Evolutionary conservation across 176 grass and related monocot genomes (phyloP).

Genomic region (Oryza officinalis): DNA sequence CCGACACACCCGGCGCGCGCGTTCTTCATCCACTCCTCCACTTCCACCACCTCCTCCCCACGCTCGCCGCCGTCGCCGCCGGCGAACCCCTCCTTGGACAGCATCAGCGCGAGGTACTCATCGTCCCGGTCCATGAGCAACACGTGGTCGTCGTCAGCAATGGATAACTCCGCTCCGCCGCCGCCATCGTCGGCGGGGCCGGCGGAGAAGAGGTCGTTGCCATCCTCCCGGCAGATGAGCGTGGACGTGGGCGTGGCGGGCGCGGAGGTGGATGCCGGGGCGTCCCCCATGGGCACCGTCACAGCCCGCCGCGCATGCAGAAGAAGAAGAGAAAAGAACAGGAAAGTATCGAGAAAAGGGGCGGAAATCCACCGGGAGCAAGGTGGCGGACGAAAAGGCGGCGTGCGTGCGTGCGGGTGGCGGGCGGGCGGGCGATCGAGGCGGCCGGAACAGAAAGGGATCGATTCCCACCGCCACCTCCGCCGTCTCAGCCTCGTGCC

Average conservation of each 20-base stretch:
- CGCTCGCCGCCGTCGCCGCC: not conserved
- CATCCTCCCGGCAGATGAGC: constrained; percentile 72
- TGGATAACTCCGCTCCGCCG: not conserved
- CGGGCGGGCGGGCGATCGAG: not conserved
- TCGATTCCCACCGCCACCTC: not conserved
- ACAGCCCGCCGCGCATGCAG: constrained; percentile 36
- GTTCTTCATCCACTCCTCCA: constrained; percentile 50
- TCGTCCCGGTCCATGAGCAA: constrained; percentile 54
- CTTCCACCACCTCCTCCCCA: not conserved
- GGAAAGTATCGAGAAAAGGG: not conserved
- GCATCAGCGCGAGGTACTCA: constrained; percentile 64
- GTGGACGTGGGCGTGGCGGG: constrained; percentile 55
- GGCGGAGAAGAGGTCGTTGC: constrained; percentile 41
- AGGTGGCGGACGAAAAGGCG: constrained; percentile 24
- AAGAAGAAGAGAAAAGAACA: not conserved
- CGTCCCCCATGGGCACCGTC: constrained; percentile 45
- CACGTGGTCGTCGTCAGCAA: constrained; percentile 24
- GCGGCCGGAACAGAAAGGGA: constrained; percentile 23
- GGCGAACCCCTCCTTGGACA: constrained; percentile 51
- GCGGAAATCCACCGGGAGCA: constrained; percentile 1
- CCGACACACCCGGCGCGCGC: constrained; percentile 56
- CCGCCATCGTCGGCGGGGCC: constrained; percentile 12
- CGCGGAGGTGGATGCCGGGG: constrained; percentile 32
- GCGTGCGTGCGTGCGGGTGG: constrained; percentile 11
- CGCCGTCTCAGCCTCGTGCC: not conserved